A percentile compares a stretch with the other conserved stretches of the same genome.
Evolutionary conservation across 352 stramenopile genomes (phyloP).

Genomic region (Globisporangium cylindrosporum): DNA sequence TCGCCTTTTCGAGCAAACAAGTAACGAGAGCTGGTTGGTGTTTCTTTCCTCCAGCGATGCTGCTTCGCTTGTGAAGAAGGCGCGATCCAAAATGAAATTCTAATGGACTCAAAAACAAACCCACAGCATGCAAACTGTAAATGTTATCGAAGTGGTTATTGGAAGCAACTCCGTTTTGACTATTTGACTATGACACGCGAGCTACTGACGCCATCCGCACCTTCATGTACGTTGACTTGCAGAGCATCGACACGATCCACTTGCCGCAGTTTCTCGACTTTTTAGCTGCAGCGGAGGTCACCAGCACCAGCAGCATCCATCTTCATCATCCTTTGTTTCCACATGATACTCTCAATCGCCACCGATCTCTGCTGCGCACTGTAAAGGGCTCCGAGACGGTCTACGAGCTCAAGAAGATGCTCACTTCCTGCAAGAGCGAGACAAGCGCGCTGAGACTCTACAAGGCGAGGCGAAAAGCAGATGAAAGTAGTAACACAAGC

Average conservation of each 20-base stretch:
- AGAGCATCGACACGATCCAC: slow-evolving; percentile 61
- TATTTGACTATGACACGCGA: not conserved
- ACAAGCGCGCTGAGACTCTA: no score
- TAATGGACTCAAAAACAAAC: not conserved
- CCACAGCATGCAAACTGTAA: no score
- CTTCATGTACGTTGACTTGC: slow-evolving; percentile 76
- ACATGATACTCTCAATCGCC: not conserved
- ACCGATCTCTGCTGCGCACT: not conserved
- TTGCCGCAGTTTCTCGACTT: slow-evolving; percentile 39
- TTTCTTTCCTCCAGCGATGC: not conserved
- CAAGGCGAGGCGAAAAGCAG: no score
- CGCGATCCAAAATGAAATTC: not conserved
- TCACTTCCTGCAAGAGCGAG: no score
- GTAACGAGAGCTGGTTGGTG: not conserved
- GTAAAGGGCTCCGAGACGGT: no score
- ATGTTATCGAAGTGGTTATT: not conserved
- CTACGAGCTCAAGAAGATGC: no score
- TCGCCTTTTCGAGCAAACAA: not conserved
- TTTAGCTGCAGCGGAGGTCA: slow-evolving; percentile 16
- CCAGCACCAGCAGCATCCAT: not conserved
- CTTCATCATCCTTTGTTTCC: not conserved
- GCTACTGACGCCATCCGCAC: slow-evolving; percentile 53
- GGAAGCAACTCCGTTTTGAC: not conserved
- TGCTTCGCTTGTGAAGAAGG: not conserved
- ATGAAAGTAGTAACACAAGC: no score